A percentile compares a stretch with the other conserved stretches of the same genome.
Evolutionary conservation across 2,329 filamentous ascomycete species (phyloP).

Genomic region (Cytospora schulzeri): DNA sequence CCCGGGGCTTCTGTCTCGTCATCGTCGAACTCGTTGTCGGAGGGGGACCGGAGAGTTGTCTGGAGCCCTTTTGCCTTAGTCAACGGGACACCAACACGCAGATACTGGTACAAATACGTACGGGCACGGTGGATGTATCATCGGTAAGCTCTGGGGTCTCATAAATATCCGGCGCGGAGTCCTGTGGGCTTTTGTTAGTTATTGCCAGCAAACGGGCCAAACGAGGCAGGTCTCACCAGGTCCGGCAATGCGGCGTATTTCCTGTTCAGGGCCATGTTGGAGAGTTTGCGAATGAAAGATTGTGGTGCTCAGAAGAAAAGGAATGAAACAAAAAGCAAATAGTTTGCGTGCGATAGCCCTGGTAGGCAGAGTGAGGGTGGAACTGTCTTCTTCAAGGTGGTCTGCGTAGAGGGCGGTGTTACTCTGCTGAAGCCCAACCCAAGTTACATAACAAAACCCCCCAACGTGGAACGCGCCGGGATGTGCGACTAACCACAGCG

Average conservation of each 20-base stretch:
- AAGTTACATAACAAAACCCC: neutral
- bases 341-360: neutral
- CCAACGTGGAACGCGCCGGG: neutral
- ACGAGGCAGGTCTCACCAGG: slow-evolving; percentile 54
- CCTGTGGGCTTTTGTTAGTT: slow-evolving; percentile 52
- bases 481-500: slow-evolving; percentile 8
- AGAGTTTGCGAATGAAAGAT: too few species aligned
- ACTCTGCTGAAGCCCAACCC: neutral
- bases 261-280: slow-evolving; percentile 69
- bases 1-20: slow-evolving; percentile 63
- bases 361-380: neutral
- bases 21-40: slow-evolving; percentile 65
- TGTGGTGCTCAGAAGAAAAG: neutral
- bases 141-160: slow-evolving; percentile 93
- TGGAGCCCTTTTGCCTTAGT: slow-evolving; percentile 43
- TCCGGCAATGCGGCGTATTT: slow-evolving; percentile 84
- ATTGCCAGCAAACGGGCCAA: slow-evolving; percentile 25
- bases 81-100: neutral
- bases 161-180: slow-evolving; percentile 92
- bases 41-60: slow-evolving; percentile 57
- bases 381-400: neutral
- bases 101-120: slow-evolving; percentile 47
- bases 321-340: neutral
- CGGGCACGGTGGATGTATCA: slow-evolving; percentile 82
- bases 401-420: neutral